Conservation (phyloP, 1,139 yeast species). For the Wickerhamomyces sp. region DNA sequence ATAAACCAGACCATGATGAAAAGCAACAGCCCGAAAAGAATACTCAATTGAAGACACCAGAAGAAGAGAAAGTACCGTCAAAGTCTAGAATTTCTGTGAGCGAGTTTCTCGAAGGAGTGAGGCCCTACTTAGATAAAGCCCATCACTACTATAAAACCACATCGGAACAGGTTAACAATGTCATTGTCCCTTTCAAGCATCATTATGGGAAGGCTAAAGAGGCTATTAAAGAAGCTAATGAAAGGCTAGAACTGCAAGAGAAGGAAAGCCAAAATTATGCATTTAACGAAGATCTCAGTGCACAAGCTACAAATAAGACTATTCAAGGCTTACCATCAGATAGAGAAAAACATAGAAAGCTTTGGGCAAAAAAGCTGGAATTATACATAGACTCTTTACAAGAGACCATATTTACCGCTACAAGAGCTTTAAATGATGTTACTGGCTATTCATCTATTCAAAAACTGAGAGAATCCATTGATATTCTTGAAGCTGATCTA, state of each 20-base stretch:
- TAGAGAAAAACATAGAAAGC: conserved; percentile 33
- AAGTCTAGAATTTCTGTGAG: neutral
- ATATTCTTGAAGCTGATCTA: conserved; percentile 44
- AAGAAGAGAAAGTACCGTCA: neutral
- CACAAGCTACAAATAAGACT: conserved; percentile 13
- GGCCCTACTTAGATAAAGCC: conserved; percentile 18
- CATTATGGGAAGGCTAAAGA: conserved; percentile 28
- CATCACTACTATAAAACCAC: conserved; percentile 14
- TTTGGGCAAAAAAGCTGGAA: conserved; percentile 53
- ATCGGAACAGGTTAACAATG: conserved; percentile 7
- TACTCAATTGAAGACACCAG: neutral
- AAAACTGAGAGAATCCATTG: conserved; percentile 58
- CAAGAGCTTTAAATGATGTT: conserved; percentile 76
- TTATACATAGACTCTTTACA: conserved; percentile 59
- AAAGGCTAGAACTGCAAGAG: conserved; percentile 30
- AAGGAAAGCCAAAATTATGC: conserved; percentile 25
- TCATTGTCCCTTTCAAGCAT: conserved; percentile 13
- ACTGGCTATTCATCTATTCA: conserved; percentile 91
- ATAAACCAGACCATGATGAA: neutral
- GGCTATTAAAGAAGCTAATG: conserved; percentile 32
- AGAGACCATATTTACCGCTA: conserved; percentile 62
- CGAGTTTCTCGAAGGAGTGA: conserved; percentile 13
- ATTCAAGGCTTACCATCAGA: conserved; percentile 38
- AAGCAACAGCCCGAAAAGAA: neutral
- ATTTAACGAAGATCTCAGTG: conserved; percentile 29